These are phyloP conservation scores for Trifolium dubium DNA, from an alignment of 306 rosid genomes.

Conservation along the genomic window DNA sequence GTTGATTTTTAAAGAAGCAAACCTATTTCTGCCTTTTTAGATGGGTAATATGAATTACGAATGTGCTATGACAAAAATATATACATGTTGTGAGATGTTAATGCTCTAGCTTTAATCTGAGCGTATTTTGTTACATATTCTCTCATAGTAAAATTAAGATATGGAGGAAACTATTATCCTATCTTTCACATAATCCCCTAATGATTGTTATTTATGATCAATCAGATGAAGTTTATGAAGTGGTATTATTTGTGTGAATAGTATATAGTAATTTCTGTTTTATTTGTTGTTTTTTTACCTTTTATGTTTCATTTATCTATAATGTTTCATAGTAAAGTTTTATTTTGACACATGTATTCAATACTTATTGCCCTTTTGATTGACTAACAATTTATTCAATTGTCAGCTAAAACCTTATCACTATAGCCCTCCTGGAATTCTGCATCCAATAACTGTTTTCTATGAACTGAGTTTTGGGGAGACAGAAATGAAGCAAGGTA, in stretches of 20 bases:
- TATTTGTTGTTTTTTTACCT: neutral
- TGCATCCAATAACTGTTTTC: slow-evolving; percentile 79
- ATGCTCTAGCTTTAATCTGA: neutral
- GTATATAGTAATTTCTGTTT: slow-evolving; percentile 19
- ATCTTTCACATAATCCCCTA: neutral
- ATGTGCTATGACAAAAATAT: slow-evolving; percentile 3
- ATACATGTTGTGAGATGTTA: slow-evolving; percentile 12
- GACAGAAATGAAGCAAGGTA: slow-evolving; percentile 97
- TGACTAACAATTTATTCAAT: slow-evolving; percentile 39
- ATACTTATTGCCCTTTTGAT: slow-evolving; percentile 13
- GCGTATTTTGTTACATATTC: slow-evolving; percentile 13
- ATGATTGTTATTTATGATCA: neutral
- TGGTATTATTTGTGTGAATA: slow-evolving; percentile 26
- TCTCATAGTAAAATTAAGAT: slow-evolving; percentile 29
- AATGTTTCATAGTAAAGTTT: slow-evolving; percentile 17
- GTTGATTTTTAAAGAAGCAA: slow-evolving; percentile 22
- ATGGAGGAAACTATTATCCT: neutral
- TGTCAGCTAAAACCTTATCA: slow-evolving; percentile 78
- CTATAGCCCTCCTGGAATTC: slow-evolving; percentile 81
- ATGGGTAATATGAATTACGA: slow-evolving; percentile 20
- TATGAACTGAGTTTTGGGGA: slow-evolving; percentile 93
- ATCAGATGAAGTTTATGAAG: slow-evolving; percentile 19
- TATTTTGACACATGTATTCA: slow-evolving; percentile 1
- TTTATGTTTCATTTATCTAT: slow-evolving; percentile 22
- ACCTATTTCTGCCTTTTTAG: neutral